These are phyloP conservation scores for Punctularia strigosozonata DNA, from an alignment of 768 basidiomycete genomes.

Conservation along the genomic window DNA sequence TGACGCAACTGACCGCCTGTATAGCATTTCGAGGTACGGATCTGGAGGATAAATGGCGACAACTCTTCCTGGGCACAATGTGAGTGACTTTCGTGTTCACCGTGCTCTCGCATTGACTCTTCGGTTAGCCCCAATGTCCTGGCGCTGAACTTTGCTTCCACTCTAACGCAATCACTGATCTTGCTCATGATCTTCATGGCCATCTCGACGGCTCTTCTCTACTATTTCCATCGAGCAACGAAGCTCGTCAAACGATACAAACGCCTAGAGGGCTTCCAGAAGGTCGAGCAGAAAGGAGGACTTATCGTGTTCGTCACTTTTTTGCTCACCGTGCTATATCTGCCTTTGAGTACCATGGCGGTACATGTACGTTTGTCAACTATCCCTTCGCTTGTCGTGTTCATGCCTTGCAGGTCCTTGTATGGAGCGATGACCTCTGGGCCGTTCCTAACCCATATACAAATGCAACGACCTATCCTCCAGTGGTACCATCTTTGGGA, in stretches of 20 bases:
- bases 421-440: slow-evolving; percentile 75
- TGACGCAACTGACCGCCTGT: neutral
- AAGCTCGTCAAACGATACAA: slow-evolving; percentile 35
- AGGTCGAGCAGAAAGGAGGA: slow-evolving; percentile 31
- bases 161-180: slow-evolving; percentile 44
- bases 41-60: slow-evolving; percentile 38
- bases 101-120: slow-evolving; percentile 4
- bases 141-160: slow-evolving; percentile 61
- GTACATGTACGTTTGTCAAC: no score
- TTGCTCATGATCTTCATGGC: slow-evolving; percentile 49
- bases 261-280: slow-evolving; percentile 44
- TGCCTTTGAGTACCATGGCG: slow-evolving; percentile 69
- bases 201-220: slow-evolving; percentile 41
- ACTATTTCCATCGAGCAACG: slow-evolving; percentile 43
- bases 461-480: slow-evolving; percentile 41
- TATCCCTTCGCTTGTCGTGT: no score
- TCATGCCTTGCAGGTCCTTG: no score
- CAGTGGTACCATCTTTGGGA: slow-evolving; percentile 39
- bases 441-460: slow-evolving; percentile 55
- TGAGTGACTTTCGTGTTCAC: slow-evolving; percentile 20
- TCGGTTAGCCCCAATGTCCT: slow-evolving; percentile 52
- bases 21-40: slow-evolving; percentile 28
- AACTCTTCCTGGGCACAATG: slow-evolving; percentile 59
- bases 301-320: slow-evolving; percentile 52
- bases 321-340: slow-evolving; percentile 54